Evolutionary conservation across 2,329 filamentous ascomycete genomes (phyloP).

Genomic region (Xylaria sp.): DNA sequence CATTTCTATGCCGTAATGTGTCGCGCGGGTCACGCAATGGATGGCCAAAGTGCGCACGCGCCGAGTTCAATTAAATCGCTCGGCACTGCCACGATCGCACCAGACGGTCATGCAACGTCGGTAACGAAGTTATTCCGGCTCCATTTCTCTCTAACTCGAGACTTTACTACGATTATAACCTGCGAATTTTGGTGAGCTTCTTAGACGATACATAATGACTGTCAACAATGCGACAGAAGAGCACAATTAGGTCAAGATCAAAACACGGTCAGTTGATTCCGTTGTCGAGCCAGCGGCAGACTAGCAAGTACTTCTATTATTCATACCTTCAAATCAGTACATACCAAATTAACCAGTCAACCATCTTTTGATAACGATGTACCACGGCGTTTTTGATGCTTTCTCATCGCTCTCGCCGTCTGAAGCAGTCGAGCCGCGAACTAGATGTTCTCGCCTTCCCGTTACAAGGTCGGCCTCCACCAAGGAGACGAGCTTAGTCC

Average conservation of each 20-base stretch:
- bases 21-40: background rate
- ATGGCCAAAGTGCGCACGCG: background rate
- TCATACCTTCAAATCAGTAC: background rate
- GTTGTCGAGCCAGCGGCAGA: background rate
- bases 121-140: conserved; percentile 15
- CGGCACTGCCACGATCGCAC: background rate
- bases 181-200: background rate
- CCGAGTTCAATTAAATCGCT: background rate
- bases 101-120: background rate
- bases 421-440: background rate
- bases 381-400: conserved; percentile 25
- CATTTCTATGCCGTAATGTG: conserved; percentile 1
- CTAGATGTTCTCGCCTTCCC: conserved; percentile 39
- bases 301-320: background rate
- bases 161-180: background rate
- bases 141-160: background rate
- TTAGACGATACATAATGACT: background rate
- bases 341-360: conserved; percentile 25
- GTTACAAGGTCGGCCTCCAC: conserved; percentile 42
- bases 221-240: background rate
- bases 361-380: conserved; percentile 26
- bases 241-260: background rate
- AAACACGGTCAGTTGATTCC: background rate
- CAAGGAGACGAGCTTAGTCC: conserved; percentile 40
- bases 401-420: conserved; percentile 21